These are phyloP conservation scores for Stylonectria norvegica DNA, from an alignment of 2,329 filamentous ascomycete species.

Conservation along the genomic window DNA sequence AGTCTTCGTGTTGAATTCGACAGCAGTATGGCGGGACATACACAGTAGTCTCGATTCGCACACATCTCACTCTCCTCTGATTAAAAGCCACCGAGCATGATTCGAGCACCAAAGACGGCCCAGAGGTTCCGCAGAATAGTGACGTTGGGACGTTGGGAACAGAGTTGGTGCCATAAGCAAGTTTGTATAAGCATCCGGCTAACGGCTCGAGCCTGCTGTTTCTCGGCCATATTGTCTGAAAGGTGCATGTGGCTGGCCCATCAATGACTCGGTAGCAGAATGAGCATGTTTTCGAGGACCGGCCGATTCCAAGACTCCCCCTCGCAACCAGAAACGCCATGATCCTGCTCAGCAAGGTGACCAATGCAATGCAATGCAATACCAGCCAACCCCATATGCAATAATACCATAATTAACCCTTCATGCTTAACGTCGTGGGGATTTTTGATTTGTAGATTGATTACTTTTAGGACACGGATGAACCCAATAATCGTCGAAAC, in stretches of 20 bases:
- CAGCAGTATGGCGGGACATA: too few relatives aligned
- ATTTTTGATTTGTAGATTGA: slow-evolving; percentile 25
- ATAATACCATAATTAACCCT: slow-evolving; percentile 35
- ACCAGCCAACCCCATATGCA: slow-evolving; percentile 26
- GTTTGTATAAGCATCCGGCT: too few relatives aligned
- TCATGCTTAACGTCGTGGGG: slow-evolving; percentile 20
- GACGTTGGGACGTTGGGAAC: too few relatives aligned
- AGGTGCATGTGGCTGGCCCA: slow-evolving; percentile 10
- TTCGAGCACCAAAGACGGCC: too few relatives aligned
- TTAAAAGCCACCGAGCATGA: too few relatives aligned
- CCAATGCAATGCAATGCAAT: slow-evolving; percentile 31
- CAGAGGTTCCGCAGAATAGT: too few relatives aligned
- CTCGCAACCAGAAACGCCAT: slow-evolving; percentile 27
- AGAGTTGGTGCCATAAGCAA: too few relatives aligned
- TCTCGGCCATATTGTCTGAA: slow-evolving; percentile 12
- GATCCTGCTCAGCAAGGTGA: slow-evolving; percentile 25
- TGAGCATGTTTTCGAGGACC: slow-evolving; percentile 6
- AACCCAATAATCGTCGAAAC: slow-evolving; percentile 24
- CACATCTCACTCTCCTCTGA: too few relatives aligned
- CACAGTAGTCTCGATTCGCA: too few relatives aligned
- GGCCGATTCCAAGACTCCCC: slow-evolving; percentile 9
- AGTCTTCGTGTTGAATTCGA: too few relatives aligned
- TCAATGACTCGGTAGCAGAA: slow-evolving; percentile 8
- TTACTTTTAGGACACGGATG: slow-evolving; percentile 26
- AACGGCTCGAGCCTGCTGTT: slow-evolving; percentile 5